phyloP scores from a whole-genome alignment of 1,284 basidiomycete genomes.

The Quambalaria eucalypti region DNA sequence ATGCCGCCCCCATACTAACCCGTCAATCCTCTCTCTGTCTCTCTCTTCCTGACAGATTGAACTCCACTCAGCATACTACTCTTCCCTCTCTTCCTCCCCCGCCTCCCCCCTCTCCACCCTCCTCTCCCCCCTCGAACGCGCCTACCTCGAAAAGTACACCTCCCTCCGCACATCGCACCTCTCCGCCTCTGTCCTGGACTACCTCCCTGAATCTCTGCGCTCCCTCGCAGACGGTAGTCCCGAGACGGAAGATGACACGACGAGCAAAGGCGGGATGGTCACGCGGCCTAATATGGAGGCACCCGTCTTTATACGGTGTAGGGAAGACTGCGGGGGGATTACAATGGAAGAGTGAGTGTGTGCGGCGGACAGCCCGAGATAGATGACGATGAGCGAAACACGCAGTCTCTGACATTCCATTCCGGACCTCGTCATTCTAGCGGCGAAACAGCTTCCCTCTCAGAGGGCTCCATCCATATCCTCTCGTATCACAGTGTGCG shows the following conservation, averaged over 20 bases:
- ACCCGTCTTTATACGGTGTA: conserved; percentile 41
- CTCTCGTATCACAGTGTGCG: background rate
- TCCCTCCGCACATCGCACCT: conserved; percentile 24
- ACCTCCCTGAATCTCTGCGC: conserved; percentile 29
- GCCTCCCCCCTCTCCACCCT: background rate
- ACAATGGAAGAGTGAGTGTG: background rate
- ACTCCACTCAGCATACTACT: background rate
- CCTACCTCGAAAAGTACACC: conserved; percentile 17
- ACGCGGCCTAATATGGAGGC: conserved; percentile 26
- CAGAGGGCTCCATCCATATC: too few species aligned
- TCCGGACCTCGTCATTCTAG: too few species aligned
- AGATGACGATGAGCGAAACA: background rate
- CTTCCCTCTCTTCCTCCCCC: background rate
- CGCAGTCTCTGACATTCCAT: too few species aligned
- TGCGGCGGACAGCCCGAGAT: background rate
- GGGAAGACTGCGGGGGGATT: conserved; percentile 26
- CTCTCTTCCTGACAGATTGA: background rate
- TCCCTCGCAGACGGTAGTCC: conserved; percentile 11
- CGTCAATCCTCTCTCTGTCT: background rate
- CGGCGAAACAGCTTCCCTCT: too few species aligned
- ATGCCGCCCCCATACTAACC: background rate
- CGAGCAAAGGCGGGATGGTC: conserved; percentile 7
- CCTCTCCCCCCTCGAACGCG: conserved; percentile 2
- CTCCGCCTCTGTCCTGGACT: conserved; percentile 20
- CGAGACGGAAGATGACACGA: background rate